Conservation (phyloP, 75 land plant genomes). For the Adiantum capillusveneris region DNA sequence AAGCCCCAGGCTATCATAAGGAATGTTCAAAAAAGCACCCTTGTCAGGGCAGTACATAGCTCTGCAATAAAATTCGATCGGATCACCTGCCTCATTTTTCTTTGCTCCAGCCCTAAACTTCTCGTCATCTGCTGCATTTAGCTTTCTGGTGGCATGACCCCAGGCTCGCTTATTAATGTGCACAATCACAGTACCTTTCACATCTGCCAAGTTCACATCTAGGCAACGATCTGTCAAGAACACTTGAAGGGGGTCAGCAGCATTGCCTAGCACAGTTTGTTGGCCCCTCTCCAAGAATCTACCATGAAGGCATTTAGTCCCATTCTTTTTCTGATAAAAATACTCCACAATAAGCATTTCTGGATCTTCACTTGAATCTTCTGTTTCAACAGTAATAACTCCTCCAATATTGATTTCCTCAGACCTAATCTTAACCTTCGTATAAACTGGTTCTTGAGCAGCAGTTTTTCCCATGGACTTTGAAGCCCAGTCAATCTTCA, state of each 20-base stretch:
- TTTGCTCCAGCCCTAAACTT: conserved; percentile 49
- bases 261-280: conserved; percentile 75
- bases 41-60: conserved; percentile 75
- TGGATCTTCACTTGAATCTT: conserved; percentile 21
- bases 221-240: conserved; percentile 70
- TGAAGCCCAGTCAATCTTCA: conserved; percentile 47
- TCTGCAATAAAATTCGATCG: conserved; percentile 64
- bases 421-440: conserved; percentile 37
- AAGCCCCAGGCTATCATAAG: conserved; percentile 45
- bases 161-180: conserved; percentile 49
- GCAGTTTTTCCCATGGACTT: conserved; percentile 32
- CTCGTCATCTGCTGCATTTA: conserved; percentile 40
- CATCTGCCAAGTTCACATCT: conserved; percentile 46
- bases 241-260: conserved; percentile 64
- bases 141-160: conserved; percentile 67
- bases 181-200: conserved; percentile 42
- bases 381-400: conserved; percentile 44
- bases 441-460: conserved; percentile 41
- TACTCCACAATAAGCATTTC: conserved; percentile 71
- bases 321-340: conserved; percentile 59
- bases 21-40: conserved; percentile 73
- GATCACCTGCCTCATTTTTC: conserved; percentile 63
- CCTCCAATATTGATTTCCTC: conserved; percentile 44
- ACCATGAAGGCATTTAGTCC: conserved; percentile 68
- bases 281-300: conserved; percentile 45